A percentile compares a stretch with the other conserved stretches of the same genome.
Conservation (phyloP, 176 grass and related monocot species). For the Oryza australiensis region DNA sequence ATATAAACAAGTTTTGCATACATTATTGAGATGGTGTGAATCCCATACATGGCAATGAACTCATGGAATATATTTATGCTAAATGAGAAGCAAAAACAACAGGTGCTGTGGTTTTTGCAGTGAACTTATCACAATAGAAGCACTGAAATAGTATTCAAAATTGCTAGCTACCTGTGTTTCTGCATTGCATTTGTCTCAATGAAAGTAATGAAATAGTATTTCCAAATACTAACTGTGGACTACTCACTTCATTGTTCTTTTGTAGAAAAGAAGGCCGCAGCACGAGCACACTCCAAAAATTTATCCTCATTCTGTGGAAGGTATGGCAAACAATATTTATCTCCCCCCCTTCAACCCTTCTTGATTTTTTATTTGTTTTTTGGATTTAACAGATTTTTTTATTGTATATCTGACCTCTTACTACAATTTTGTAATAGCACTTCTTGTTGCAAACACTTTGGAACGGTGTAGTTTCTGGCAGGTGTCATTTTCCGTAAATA, state of each 20-base stretch:
- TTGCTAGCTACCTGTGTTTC: not conserved
- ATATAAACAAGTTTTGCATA: not conserved
- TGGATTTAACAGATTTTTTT: not conserved
- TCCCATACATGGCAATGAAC: not conserved
- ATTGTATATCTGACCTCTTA: not conserved
- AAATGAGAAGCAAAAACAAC: constrained; percentile 21
- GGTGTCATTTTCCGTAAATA: no score
- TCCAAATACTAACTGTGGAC: not conserved
- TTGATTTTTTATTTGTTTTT: not conserved
- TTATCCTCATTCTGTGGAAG: constrained; percentile 95
- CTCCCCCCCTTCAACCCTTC: not conserved
- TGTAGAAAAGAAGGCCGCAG: constrained; percentile 87
- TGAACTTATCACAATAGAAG: not conserved
- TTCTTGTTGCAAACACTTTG: not conserved
- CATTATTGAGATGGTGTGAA: not conserved
- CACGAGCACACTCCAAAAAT: constrained; percentile 81
- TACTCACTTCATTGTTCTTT: constrained; percentile 20
- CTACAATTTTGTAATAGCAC: not conserved
- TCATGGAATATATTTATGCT: constrained; percentile 5
- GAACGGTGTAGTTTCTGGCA: not conserved
- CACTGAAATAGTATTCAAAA: not conserved
- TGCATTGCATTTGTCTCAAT: not conserved
- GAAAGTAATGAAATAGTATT: not conserved
- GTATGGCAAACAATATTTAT: constrained; percentile 35
- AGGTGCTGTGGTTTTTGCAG: not conserved